Evolutionary conservation across 106 monocot species (phyloP), one percentile per base, ranked within the genome.

Genomic region (Allium cepa): DNA sequence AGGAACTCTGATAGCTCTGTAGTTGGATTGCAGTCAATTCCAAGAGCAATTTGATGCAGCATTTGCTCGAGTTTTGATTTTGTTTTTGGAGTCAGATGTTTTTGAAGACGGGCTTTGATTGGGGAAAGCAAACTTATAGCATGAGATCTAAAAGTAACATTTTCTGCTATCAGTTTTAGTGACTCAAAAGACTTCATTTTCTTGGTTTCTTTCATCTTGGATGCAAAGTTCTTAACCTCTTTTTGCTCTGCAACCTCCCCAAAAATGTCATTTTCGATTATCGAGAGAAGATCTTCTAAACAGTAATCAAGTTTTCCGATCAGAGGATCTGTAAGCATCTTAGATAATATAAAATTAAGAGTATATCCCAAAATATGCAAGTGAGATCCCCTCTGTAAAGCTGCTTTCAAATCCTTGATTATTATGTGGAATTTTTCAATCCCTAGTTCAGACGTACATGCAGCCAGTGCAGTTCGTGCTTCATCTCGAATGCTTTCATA

Each of bases 181-280:
- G 89, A 87, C 52, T 97, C 92, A 80, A 89, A 92, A 14, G 97
- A 97, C 72, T 84, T 84, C 7, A 51, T 84, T 57, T 87, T 97
- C 64, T 78, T 78, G 18, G 97, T 89, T 73, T 97, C 97, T 78
- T 97, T 97, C 97, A 97, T 97, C 87, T 89, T 97, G 53, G 82
- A 82, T 50, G 97, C 88, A 84, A 92, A 82, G 71, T 97, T 97
- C 17, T 77, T 89, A 60, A 92, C 89, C 67, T 97, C 97, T 79
- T 94, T 94, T 77, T 97, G 78, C 69, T 84, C 84, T 11, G 87
- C 81, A 75, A 89, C 97, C 66, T 84, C 84, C 68, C 97, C 97
- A 77, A 97, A 80, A 69, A 92, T 87, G 66, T 97, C 92, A 77
- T 80, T 86, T 56, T 87, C 87, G 65, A 60, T 79, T 51, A 97